Evolutionary conservation across 805 yeast genomes (phyloP).

Genomic region (Wickerhamiella musiphila): DNA sequence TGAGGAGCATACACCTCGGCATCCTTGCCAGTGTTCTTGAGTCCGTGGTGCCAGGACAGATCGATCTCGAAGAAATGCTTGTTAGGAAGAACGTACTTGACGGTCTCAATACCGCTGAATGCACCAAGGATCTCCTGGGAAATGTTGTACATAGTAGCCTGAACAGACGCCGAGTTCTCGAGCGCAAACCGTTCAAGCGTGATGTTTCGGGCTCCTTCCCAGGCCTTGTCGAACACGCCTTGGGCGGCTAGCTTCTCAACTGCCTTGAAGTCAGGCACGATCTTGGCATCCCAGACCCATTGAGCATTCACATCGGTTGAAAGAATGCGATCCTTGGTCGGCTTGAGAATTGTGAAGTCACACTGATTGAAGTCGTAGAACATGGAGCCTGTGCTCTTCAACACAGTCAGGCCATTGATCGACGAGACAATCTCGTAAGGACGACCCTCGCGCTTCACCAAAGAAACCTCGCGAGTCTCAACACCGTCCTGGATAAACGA

Average conservation of each 20-base stretch:
- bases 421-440: conserved; percentile 47
- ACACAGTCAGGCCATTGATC: conserved; percentile 61
- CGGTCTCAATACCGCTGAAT: conserved; percentile 42
- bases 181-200: conserved; percentile 66
- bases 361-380: conserved; percentile 75
- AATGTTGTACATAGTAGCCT: conserved; percentile 95
- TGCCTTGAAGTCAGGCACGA: conserved; percentile 18
- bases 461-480: conserved; percentile 44
- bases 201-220: conserved; percentile 40
- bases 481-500: conserved; percentile 75
- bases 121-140: conserved; percentile 46
- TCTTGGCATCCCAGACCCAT: conserved; percentile 45
- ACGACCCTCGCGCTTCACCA: conserved; percentile 19
- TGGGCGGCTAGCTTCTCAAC: conserved; percentile 15
- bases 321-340: conserved; percentile 69
- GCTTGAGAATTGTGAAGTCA: conserved; percentile 76
- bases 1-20: conserved; percentile 73
- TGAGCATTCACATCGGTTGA: conserved; percentile 69
- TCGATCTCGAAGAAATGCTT: conserved; percentile 78
- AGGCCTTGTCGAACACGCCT: conserved; percentile 50
- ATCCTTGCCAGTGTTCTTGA: conserved; percentile 40
- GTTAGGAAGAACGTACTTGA: conserved; percentile 69
- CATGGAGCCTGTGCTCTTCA: conserved; percentile 85
- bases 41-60: conserved; percentile 65
- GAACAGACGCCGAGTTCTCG: conserved; percentile 86